A percentile compares a stretch with the other conserved stretches of the same genome.
Evolutionary conservation across 306 rosid genomes (phyloP).

Genomic region (Medicago ruthenica): DNA sequence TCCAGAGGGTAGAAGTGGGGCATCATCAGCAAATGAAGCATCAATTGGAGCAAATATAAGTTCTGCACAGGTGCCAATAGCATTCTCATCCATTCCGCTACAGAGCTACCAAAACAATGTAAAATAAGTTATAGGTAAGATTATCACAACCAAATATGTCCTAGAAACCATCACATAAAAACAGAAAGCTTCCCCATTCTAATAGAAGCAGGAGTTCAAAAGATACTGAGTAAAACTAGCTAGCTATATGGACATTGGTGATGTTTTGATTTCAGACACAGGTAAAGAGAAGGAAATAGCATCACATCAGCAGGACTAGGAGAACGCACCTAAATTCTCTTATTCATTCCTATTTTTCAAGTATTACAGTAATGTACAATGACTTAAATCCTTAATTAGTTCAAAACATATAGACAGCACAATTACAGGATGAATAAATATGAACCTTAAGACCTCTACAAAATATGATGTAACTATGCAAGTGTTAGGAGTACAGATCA

Average conservation of each 20-base stretch:
- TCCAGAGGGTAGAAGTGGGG: slow-evolving; percentile 97
- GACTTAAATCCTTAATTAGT: slow-evolving; percentile 27
- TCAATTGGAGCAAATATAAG: slow-evolving; percentile 99
- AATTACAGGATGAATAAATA: slow-evolving; percentile 8
- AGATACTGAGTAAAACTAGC: slow-evolving; percentile 10
- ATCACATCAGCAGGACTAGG: slow-evolving; percentile 15
- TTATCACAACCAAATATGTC: slow-evolving; percentile 8
- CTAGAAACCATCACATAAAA: background rate
- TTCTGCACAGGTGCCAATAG: slow-evolving; percentile 95
- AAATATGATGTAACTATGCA: slow-evolving; percentile 3
- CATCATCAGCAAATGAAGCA: slow-evolving; percentile 99
- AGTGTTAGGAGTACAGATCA: slow-evolving; percentile 16
- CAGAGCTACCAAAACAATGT: slow-evolving; percentile 69
- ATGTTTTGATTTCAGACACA: background rate
- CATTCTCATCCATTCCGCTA: slow-evolving; percentile 99
- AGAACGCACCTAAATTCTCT: background rate
- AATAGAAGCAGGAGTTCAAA: background rate
- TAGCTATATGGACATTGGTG: slow-evolving; percentile 16
- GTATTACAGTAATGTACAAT: slow-evolving; percentile 5
- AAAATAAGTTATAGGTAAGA: slow-evolving; percentile 34
- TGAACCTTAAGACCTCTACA: background rate
- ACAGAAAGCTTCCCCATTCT: slow-evolving; percentile 15
- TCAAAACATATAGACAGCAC: slow-evolving; percentile 9
- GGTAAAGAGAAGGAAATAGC: background rate
- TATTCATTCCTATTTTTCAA: background rate